Conservation (phyloP, 2,329 filamentous ascomycete species). For the Penicillium aurantiogriseum region DNA sequence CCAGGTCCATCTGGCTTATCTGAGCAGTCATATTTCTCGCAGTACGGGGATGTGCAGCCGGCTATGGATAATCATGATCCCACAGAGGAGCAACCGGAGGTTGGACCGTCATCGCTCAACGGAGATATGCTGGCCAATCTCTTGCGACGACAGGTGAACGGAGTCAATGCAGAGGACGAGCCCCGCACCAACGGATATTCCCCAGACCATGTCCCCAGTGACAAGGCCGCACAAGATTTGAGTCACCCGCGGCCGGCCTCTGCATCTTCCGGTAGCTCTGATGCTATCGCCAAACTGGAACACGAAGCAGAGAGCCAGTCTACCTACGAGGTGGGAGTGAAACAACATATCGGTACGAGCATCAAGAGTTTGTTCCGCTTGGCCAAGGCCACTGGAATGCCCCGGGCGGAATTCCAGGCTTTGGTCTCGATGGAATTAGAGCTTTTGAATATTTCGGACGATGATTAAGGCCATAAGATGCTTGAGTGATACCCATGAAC, state of each 20-base stretch:
- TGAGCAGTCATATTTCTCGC: constrained; percentile 60
- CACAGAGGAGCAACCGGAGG: constrained; percentile 50
- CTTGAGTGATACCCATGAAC: constrained; percentile 25
- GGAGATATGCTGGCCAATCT: constrained; percentile 50
- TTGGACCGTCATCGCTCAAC: constrained; percentile 54
- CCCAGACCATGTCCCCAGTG: constrained; percentile 18
- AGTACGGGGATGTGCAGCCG: constrained; percentile 63
- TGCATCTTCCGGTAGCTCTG: constrained; percentile 43
- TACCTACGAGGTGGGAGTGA: constrained; percentile 59
- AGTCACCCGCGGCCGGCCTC: constrained; percentile 47
- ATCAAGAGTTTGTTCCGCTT: constrained; percentile 64
- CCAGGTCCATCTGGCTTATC: constrained; percentile 38
- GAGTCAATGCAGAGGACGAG: constrained; percentile 17
- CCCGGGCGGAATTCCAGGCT: constrained; percentile 57
- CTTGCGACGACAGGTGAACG: constrained; percentile 41
- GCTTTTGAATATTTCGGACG: constrained; percentile 56
- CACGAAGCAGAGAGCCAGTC: constrained; percentile 51
- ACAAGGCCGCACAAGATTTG: constrained; percentile 30
- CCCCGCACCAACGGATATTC: constrained; percentile 26
- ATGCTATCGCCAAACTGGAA: constrained; percentile 53
- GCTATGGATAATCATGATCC: constrained; percentile 64
- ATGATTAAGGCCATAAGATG: constrained; percentile 31
- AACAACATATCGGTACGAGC: constrained; percentile 62
- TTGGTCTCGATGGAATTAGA: constrained; percentile 61
- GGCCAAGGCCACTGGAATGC: constrained; percentile 58